These are phyloP conservation scores for Diaporthe longicolla DNA, from an alignment of 2,329 filamentous ascomycete genomes.

Conservation along the genomic window DNA sequence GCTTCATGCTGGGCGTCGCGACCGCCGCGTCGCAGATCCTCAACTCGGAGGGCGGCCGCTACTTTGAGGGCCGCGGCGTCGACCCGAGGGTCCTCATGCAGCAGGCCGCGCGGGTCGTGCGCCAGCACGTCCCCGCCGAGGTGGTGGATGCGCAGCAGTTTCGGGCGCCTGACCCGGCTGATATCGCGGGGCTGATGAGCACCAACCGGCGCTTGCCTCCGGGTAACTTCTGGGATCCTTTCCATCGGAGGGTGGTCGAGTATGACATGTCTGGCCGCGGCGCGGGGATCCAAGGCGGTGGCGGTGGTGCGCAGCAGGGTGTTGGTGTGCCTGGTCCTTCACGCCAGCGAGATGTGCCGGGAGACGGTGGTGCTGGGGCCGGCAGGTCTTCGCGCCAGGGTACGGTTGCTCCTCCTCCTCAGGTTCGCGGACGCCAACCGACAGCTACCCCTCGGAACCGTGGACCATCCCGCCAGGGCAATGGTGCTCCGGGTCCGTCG, in stretches of 20 bases:
- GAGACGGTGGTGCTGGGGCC: not conserved
- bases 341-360: not conserved
- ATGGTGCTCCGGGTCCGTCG: not conserved
- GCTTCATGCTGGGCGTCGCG: slow-evolving; percentile 36
- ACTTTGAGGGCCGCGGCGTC: not conserved
- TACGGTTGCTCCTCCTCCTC: not conserved
- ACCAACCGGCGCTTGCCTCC: slow-evolving; percentile 45
- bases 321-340: not conserved
- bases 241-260: not conserved
- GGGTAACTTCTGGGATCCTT: slow-evolving; percentile 29
- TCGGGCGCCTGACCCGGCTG: not conserved
- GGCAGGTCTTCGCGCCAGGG: not conserved
- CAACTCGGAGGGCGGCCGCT: no score
- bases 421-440: not conserved
- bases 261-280: not conserved
- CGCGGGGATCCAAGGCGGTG: not conserved
- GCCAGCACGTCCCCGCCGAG: not conserved
- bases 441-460: not conserved
- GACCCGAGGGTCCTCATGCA: not conserved
- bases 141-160: not conserved
- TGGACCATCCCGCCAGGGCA: not conserved
- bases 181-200: slow-evolving; percentile 16
- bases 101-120: not conserved
- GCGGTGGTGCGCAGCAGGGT: not conserved
- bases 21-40: not conserved